Base-by-base conservation (phyloP, 2,329 filamentous ascomycete species). In the Cercospora beticola region DNA sequence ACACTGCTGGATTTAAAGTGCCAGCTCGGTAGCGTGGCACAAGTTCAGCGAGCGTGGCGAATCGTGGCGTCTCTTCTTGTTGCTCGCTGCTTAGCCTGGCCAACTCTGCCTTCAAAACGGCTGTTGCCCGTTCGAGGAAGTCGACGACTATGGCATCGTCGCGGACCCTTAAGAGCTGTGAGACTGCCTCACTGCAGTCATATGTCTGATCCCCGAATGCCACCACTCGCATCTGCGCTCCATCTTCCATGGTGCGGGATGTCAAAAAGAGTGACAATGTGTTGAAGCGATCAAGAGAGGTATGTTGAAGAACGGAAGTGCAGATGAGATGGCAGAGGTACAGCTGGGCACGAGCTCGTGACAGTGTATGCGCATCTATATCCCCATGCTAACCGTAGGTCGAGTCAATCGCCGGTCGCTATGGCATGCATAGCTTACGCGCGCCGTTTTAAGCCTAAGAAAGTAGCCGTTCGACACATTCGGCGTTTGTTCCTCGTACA, bases 181-280 rank as follows among this genome's bases (percentile, higher is more conserved):
- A 62, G 14, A 74, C 60, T 23, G 63, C 56, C 26, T 67, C 64
- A 14, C 64, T 69, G 36, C 73, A 67, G 65, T 74, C 70, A 54
- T 63, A 71, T 21, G 72, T 74, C 65, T 73, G 71, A 61, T 74
- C 71, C 6, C 72, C 72, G 66, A 74, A 74, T n/a, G 72, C 65
- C 62, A 70, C 70, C 58, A 61, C 58, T 14, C 49, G 62, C 54
- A 68, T 64, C 30, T 31, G 58, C 31, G 49, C 21, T n/a, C 28
- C 31, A 23, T 62, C 49, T 26, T 36, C 52, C 67, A 68, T 68
- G 26, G 46, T 57, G 62, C n/a, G 43, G 18, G 57, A 52, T 31
- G 60, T 62, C 23, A 40, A 31, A 28, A 49, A 52, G 60, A 62
- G 36, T 52, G 60, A 52, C 60, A 31, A 18, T 52, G 60, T 43